Conservation (phyloP, 2,329 filamentous ascomycete genomes). For the Ramularia endophylla region DNA sequence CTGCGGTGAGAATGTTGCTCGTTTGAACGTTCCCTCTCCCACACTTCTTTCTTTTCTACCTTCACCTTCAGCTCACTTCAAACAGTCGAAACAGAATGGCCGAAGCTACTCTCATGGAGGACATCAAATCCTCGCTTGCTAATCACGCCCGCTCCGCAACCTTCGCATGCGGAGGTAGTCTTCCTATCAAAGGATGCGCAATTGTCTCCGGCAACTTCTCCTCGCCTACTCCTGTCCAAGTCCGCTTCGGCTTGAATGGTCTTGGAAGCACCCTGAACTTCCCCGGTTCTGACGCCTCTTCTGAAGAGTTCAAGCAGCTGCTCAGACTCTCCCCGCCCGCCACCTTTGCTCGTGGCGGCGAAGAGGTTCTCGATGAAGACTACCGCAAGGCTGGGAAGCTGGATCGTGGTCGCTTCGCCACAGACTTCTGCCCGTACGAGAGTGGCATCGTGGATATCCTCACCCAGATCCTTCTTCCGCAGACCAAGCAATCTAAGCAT, state of each 20-base stretch:
- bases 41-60: not conserved
- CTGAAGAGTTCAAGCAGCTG: slow-evolving; percentile 7
- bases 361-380: slow-evolving; percentile 46
- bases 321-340: slow-evolving; percentile 36
- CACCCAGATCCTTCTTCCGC: slow-evolving; percentile 41
- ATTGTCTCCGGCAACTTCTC: not conserved
- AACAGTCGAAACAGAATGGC: not conserved
- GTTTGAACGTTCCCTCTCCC: not conserved
- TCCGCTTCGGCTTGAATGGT: slow-evolving; percentile 4
- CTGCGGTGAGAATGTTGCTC: no score
- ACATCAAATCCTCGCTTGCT: slow-evolving; percentile 4
- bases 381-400: slow-evolving; percentile 51
- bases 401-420: slow-evolving; percentile 39
- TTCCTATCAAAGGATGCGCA: not conserved
- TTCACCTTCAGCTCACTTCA: not conserved
- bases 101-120: not conserved
- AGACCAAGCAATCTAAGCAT: slow-evolving; percentile 8
- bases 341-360: slow-evolving; percentile 41
- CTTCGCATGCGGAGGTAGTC: slow-evolving; percentile 5
- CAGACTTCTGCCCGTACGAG: slow-evolving; percentile 47
- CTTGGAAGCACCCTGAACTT: not conserved
- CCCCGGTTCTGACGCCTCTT: not conserved
- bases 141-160: slow-evolving; percentile 5
- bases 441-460: slow-evolving; percentile 49
- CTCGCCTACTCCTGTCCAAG: not conserved